A percentile compares a stretch with the other conserved stretches of the same genome.
These are phyloP conservation scores for Neurospora hispaniola DNA, from an alignment of 495 filamentous ascomycete species.

Conservation along the genomic window DNA sequence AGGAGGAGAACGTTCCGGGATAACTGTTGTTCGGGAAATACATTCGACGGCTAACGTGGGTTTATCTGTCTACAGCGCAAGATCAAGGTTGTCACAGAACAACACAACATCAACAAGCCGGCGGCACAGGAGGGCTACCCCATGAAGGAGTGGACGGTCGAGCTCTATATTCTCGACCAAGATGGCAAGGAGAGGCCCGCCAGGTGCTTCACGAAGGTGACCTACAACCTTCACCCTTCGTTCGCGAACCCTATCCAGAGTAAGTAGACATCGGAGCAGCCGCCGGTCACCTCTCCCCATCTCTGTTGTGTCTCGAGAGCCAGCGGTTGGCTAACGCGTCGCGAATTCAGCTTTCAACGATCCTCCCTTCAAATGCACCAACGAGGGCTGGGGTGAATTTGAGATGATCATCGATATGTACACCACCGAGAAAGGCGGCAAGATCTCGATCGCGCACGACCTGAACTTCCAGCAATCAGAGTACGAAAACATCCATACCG, in stretches of 20 bases:
- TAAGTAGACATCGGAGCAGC: constrained; percentile 34
- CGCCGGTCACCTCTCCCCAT: background rate
- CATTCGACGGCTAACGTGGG: constrained; percentile 1
- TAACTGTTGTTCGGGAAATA: background rate
- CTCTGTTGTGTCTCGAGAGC: background rate
- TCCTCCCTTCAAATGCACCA: constrained; percentile 78
- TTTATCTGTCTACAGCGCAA: constrained; percentile 44
- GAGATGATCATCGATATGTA: constrained; percentile 81
- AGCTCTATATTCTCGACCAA: constrained; percentile 52
- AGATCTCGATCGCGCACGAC: constrained; percentile 73
- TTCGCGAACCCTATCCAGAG: constrained; percentile 78
- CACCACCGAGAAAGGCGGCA: constrained; percentile 75
- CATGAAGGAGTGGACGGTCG: constrained; percentile 65
- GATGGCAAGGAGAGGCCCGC: constrained; percentile 61
- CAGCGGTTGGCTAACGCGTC: constrained; percentile 1
- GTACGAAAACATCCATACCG: constrained; percentile 74
- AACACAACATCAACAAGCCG: constrained; percentile 66
- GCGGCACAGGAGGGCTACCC: constrained; percentile 79
- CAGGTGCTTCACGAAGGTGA: constrained; percentile 78
- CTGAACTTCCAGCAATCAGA: constrained; percentile 74
- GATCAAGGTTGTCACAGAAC: constrained; percentile 86
- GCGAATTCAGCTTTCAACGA: constrained; percentile 56
- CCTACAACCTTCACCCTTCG: constrained; percentile 85
- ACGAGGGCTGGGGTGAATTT: constrained; percentile 99
- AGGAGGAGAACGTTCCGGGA: background rate